Evolutionary conservation across 2,329 filamentous ascomycete species (phyloP).

Genomic region (Fusarium circinatum): DNA sequence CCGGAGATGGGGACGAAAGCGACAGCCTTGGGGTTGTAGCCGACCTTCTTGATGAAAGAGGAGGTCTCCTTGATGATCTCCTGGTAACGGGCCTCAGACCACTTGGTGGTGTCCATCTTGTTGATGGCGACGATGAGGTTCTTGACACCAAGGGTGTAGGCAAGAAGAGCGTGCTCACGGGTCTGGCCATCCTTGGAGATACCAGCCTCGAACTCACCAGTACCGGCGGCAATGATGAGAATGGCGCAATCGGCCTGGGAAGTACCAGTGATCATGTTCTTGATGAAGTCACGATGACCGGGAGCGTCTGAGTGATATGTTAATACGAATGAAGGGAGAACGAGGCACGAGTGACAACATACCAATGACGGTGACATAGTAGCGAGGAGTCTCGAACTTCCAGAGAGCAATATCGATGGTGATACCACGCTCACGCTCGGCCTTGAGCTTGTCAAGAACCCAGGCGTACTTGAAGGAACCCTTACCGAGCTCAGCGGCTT

Average conservation of each 20-base stretch:
- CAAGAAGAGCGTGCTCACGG: conserved; percentile 99
- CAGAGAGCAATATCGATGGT: conserved; percentile 99
- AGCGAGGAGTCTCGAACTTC: conserved; percentile 99
- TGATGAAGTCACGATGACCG: conserved; percentile 99
- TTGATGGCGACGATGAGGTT: conserved; percentile 99
- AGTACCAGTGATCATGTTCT: conserved; percentile 99
- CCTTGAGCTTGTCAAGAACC: conserved; percentile 99
- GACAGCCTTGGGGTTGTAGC: conserved; percentile 99
- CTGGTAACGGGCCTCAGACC: conserved; percentile 94
- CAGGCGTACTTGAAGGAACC: conserved; percentile 99
- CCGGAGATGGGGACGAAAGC: conserved; percentile 99
- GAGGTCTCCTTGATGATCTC: conserved; percentile 99
- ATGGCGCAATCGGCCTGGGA: conserved; percentile 99
- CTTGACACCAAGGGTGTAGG: conserved; percentile 99
- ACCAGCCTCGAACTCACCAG: conserved; percentile 99
- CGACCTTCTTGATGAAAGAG: conserved; percentile 99
- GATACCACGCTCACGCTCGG: conserved; percentile 99
- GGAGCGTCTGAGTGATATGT: conserved; percentile 79
- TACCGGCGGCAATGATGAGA: conserved; percentile 99
- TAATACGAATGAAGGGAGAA: conserved; percentile 15
- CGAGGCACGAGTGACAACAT: conserved; percentile 51
- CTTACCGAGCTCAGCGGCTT: conserved; percentile 99
- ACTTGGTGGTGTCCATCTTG: conserved; percentile 99
- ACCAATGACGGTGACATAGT: conserved; percentile 98
- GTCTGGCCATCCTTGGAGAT: conserved; percentile 99